Conservation (phyloP, 2,329 filamentous ascomycete genomes). For the Fusarium lyarnte region DNA sequence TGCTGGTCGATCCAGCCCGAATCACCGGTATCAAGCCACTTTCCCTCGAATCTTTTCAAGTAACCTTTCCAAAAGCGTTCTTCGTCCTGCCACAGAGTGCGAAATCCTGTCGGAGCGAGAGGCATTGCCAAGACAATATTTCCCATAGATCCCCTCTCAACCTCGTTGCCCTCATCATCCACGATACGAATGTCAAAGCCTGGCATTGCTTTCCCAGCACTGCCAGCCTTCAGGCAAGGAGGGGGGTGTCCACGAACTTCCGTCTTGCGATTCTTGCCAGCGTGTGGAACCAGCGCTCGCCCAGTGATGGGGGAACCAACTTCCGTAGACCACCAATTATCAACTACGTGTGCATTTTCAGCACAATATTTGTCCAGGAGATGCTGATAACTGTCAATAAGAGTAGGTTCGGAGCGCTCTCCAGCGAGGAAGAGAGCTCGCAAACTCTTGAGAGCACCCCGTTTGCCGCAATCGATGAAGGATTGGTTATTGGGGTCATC, state of each 20-base stretch:
- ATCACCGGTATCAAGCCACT: slow-evolving; percentile 92
- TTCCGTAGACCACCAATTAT: slow-evolving; percentile 72
- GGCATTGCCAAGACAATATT: slow-evolving; percentile 90
- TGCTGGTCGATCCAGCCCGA: slow-evolving; percentile 85
- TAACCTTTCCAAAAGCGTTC: slow-evolving; percentile 88
- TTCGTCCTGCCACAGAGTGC: slow-evolving; percentile 86
- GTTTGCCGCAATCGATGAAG: slow-evolving; percentile 70
- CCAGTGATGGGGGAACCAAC: slow-evolving; percentile 68
- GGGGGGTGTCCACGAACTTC: slow-evolving; percentile 50
- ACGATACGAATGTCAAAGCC: slow-evolving; percentile 90
- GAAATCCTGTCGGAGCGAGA: slow-evolving; percentile 85
- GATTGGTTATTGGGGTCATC: slow-evolving; percentile 80
- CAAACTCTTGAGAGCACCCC: slow-evolving; percentile 76
- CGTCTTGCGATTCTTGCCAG: slow-evolving; percentile 63
- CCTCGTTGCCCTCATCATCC: slow-evolving; percentile 79
- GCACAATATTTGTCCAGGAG: slow-evolving; percentile 75
- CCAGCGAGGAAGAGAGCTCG: slow-evolving; percentile 85
- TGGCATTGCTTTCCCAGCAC: slow-evolving; percentile 89
- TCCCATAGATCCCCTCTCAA: slow-evolving; percentile 80
- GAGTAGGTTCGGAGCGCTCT: slow-evolving; percentile 87
- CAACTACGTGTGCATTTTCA: slow-evolving; percentile 64
- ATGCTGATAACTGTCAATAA: slow-evolving; percentile 82
- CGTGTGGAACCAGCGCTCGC: slow-evolving; percentile 64
- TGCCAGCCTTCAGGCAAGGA: slow-evolving; percentile 79
- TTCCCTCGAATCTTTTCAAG: slow-evolving; percentile 80